Base-by-base conservation (phyloP, 306 rosid genomes). In the Cucumis melo region DNA sequence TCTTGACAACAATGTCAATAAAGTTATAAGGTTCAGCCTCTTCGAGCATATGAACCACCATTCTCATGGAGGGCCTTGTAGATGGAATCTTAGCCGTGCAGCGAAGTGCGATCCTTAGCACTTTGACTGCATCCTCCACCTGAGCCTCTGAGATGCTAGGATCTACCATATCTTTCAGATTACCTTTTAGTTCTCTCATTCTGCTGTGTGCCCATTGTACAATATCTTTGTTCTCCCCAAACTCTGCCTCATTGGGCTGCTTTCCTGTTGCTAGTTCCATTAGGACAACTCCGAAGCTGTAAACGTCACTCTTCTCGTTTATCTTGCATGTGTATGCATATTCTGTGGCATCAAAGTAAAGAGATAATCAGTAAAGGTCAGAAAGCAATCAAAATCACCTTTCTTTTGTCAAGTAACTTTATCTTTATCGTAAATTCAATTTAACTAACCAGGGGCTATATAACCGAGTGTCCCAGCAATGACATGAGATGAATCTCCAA, bases 251-350 rank as follows among this genome's bases (percentile, higher is more conserved):
- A 24, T 81, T 82, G 0, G 97, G 95, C 78, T 65, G 87, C 87
- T 86, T 93, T 50, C 96, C 91, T 0, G 95, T 87, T 24, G 87
- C 97, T 79, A 93, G 80, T 80, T 93, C 98, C 98, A 91, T 88
- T 66, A 93, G 78, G 13, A 93, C 97, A 53, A 91, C 93, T 10
- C 98, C 97, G 74, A 93, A 93, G 80, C 98, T 93, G 75, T 93
- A 91, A 19, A 93, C 98, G 51, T 93, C 98, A 36, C 90, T 89
- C 89, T 93, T 93, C 83, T 93, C 98, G n/a, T 83, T 91, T 76
- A 93, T 85, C 84, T 85, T 93, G 85, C 84, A 84, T 8, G 92
- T 88, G 80, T 93, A 93, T 60, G 91, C 97, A 74, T 89, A 93
- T 67, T 93, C 97, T 93, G 82, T 75, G 74, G 32, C 36, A 75